Evolutionary conservation across 768 basidiomycete species (phyloP).

Genomic region (Tricholoma sp.): DNA sequence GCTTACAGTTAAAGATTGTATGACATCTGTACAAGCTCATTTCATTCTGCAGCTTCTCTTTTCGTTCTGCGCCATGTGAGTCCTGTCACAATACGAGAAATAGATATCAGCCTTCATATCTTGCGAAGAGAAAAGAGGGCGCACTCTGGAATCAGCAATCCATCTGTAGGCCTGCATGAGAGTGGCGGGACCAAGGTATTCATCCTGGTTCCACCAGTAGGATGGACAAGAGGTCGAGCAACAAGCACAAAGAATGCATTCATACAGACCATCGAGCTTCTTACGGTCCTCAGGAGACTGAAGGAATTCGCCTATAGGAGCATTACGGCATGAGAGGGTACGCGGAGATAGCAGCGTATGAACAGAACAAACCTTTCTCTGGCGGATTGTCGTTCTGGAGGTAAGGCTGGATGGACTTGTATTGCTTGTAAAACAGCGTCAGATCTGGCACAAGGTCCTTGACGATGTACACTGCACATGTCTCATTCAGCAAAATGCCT

Average conservation of each 20-base stretch:
- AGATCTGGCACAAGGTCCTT: conserved; percentile 96
- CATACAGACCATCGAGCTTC: conserved; percentile 97
- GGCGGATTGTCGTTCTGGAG: conserved; percentile 92
- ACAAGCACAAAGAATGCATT: conserved; percentile 95
- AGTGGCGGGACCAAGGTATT: conserved; percentile 95
- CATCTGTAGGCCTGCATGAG: conserved; percentile 96
- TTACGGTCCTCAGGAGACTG: conserved; percentile 89
- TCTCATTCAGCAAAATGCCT: background rate
- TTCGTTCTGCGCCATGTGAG: conserved; percentile 69
- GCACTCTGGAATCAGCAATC: conserved; percentile 93
- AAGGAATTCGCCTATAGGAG: conserved; percentile 61
- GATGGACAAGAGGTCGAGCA: conserved; percentile 97
- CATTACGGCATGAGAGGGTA: background rate
- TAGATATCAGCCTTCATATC: background rate
- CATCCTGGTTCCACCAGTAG: conserved; percentile 99
- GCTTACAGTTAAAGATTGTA: conserved; percentile 93
- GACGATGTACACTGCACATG: conserved; percentile 84
- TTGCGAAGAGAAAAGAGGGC: conserved; percentile 19
- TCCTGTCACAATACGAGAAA: conserved; percentile 47
- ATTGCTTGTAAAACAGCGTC: conserved; percentile 96
- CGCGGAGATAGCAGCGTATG: background rate
- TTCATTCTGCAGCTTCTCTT: conserved; percentile 92
- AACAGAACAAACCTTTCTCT: conserved; percentile 40
- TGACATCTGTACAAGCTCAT: conserved; percentile 97
- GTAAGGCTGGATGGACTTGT: conserved; percentile 98